Evolutionary conservation across 371 early-diverging fungal genomes (phyloP).

Genomic region (Circinella umbellata): DNA sequence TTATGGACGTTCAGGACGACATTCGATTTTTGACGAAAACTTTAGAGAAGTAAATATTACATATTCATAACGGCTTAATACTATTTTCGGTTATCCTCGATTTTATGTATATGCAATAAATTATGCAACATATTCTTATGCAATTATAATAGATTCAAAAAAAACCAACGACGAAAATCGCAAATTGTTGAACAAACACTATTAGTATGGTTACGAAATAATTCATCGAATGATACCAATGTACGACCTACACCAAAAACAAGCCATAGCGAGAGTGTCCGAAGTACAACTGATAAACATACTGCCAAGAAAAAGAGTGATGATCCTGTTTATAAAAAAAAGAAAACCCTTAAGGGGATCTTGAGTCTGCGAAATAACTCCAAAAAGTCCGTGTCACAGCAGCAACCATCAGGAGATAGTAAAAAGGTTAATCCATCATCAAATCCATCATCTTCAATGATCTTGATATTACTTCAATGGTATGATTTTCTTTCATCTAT

Average conservation of each 20-base stretch:
- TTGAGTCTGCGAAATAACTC: constrained; percentile 5
- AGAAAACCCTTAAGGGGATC: constrained; percentile 7
- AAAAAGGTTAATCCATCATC: background rate
- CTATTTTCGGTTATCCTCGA: background rate
- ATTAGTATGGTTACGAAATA: constrained; percentile 7
- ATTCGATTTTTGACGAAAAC: constrained; percentile 4
- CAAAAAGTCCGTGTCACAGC: constrained; percentile 5
- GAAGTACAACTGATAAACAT: background rate
- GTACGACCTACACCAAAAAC: background rate
- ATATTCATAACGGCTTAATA: background rate
- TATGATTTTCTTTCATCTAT: background rate
- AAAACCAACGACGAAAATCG: constrained; percentile 10
- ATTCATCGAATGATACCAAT: too few relatives aligned
- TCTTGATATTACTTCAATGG: constrained; percentile 10
- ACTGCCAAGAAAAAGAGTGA: background rate
- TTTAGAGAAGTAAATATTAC: constrained; percentile 10
- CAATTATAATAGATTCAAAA: constrained; percentile 11
- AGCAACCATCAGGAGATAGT: background rate
- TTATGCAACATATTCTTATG: too few relatives aligned
- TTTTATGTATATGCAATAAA: too few relatives aligned
- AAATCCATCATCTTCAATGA: background rate
- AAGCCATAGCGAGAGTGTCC: background rate
- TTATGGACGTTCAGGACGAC: background rate
- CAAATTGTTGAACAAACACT: constrained; percentile 14
- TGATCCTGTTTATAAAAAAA: background rate